Base-by-base conservation (phyloP, 192 early-diverging fungal species). In the Coemansia sp. region DNA sequence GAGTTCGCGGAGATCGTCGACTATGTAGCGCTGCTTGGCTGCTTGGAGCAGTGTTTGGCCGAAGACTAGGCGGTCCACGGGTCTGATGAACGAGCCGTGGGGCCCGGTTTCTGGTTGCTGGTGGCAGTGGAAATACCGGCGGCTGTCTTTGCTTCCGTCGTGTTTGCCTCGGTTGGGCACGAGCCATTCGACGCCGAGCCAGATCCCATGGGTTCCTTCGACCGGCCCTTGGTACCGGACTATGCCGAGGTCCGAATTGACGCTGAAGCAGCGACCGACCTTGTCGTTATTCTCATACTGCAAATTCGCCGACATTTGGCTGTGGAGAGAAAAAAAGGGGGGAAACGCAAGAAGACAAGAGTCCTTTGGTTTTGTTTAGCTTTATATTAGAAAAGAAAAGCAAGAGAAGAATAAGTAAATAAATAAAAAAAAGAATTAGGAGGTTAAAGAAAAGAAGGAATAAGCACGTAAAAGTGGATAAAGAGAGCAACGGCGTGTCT, bases 161-260 rank as follows among this genome's bases (percentile, higher is more conserved):
- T 84, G 83, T 34, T 82, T 84, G 48, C 83, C 83, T 0, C 75
- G 65, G 7, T 24, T 24, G 0, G 66, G 19, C 25, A 35, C 36
- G 2, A 58, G 55, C 83, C 83, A 84, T 55, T 84, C 79, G 16
- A 84, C 63, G 6, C 83, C 83, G 0, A 75, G 66, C 83, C 83
- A 84, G 9, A 13, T n/a, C 6, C 72, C 75, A 0, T 3, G 13
- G 6, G 70, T 62, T 1, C 67, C 70, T 13, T 28, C 61, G 4
- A 83, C 76, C 0, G 76, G 64, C 2, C 82, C 82, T 14, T 46
- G 55, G 62, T 73, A 83, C 0, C 82, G 76, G 6, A 83, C 72
- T 10, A 74, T 76, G 23, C 79, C 79, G 4, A 29, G 14, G 49
- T 69, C 58, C 0, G 73, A 74, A 30, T 76, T 58, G 19, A 76